These are phyloP conservation scores for Oenanthe sinensis DNA, from an alignment of 129 eudicot genomes.

Conservation along the genomic window DNA sequence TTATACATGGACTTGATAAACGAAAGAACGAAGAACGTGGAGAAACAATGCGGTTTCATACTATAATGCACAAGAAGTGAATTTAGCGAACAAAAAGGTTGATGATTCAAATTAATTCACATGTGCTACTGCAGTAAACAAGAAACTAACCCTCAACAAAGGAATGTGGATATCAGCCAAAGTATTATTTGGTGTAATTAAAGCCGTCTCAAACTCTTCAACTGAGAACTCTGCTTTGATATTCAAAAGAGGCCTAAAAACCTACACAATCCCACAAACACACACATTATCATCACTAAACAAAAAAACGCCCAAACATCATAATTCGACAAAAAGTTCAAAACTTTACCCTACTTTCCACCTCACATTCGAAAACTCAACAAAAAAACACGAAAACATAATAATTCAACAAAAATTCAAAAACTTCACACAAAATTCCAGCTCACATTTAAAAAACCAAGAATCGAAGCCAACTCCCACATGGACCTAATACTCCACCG, in stretches of 20 bases:
- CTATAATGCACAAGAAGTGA: neutral
- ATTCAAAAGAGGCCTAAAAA: slow-evolving; percentile 87
- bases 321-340: slow-evolving; percentile 7
- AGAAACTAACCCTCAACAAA: slow-evolving; percentile 62
- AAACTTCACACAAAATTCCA: slow-evolving; percentile 7
- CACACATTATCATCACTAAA: slow-evolving; percentile 5
- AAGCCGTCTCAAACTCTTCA: slow-evolving; percentile 90
- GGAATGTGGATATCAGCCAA: slow-evolving; percentile 90
- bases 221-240: slow-evolving; percentile 78
- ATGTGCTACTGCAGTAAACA: neutral
- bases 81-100: neutral
- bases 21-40: no score
- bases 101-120: no score
- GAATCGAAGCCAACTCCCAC: slow-evolving; percentile 88
- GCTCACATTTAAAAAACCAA: slow-evolving; percentile 79
- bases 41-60: neutral
- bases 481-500: slow-evolving; percentile 84
- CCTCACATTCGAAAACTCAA: slow-evolving; percentile 77
- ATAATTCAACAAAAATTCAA: slow-evolving; percentile 5
- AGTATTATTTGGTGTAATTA: slow-evolving; percentile 67
- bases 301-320: no score
- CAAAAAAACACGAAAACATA: neutral
- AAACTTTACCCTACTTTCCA: slow-evolving; percentile 9
- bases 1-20: neutral
- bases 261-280: slow-evolving; percentile 44